Conservation (phyloP, 2,329 filamentous ascomycete genomes). For the Penicillium sp. region DNA sequence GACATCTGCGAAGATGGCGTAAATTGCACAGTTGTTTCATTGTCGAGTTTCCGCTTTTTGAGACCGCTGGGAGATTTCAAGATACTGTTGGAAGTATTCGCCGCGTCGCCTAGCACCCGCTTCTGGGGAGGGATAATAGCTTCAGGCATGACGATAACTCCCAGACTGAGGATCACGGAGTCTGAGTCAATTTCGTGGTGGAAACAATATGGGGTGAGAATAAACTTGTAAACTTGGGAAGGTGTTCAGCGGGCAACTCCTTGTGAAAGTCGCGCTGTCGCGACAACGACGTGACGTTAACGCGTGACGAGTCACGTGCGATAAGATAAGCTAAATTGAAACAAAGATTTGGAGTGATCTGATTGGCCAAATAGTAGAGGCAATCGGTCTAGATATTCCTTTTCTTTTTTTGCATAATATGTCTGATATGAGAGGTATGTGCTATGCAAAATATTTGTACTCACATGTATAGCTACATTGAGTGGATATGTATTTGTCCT, state of each 20-base stretch:
- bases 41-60: slow-evolving; percentile 83
- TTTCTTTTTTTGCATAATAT: no score
- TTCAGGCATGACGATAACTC: slow-evolving; percentile 36
- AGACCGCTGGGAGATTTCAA: slow-evolving; percentile 52
- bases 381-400: no score
- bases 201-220: background rate
- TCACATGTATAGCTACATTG: background rate
- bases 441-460: no score
- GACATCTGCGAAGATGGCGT: slow-evolving; percentile 60
- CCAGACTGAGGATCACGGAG: slow-evolving; percentile 9
- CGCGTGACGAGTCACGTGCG: slow-evolving; percentile 23
- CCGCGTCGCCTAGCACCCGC: slow-evolving; percentile 67
- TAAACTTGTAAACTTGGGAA: slow-evolving; percentile 1
- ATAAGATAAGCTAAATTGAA: slow-evolving; percentile 18
- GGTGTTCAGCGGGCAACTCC: slow-evolving; percentile 15
- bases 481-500: background rate
- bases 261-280: slow-evolving; percentile 21
- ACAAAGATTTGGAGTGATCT: background rate
- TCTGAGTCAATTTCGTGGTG: background rate
- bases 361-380: background rate
- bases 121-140: slow-evolving; percentile 58
- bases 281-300: slow-evolving; percentile 26
- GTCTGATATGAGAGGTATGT: background rate
- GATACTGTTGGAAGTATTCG: slow-evolving; percentile 62
- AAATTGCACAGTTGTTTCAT: slow-evolving; percentile 50